These are phyloP conservation scores for Aspergillus calidoustus DNA, from an alignment of 2,329 filamentous ascomycete species.

Conservation along the genomic window DNA sequence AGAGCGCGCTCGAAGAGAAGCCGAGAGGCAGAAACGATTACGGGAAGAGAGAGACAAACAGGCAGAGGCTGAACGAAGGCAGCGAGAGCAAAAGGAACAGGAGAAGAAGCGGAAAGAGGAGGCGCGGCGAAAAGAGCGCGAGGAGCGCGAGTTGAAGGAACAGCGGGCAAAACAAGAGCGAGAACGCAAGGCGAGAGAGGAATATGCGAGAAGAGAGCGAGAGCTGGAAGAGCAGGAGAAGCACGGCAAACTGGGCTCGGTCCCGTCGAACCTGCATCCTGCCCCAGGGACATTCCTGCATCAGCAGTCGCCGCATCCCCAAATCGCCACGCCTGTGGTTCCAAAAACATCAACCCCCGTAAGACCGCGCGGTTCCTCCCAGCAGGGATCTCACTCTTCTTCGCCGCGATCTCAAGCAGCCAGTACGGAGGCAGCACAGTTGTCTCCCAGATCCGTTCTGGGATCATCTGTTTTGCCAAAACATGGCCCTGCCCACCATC, in stretches of 20 bases:
- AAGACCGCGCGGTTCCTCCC: slow-evolving; percentile 75
- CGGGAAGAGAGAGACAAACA: slow-evolving; percentile 87
- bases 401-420: slow-evolving; percentile 62
- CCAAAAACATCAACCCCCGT: slow-evolving; percentile 82
- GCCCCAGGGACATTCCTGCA: slow-evolving; percentile 55
- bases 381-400: slow-evolving; percentile 72
- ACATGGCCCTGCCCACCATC: slow-evolving; percentile 60
- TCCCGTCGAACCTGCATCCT: slow-evolving; percentile 58
- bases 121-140: slow-evolving; percentile 76
- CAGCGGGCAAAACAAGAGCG: slow-evolving; percentile 67
- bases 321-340: slow-evolving; percentile 77
- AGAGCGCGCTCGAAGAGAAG: slow-evolving; percentile 81
- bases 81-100: slow-evolving; percentile 75
- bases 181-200: slow-evolving; percentile 57
- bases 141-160: slow-evolving; percentile 65
- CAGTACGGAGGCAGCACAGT: slow-evolving; percentile 64
- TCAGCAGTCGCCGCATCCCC: slow-evolving; percentile 77
- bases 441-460: slow-evolving; percentile 65
- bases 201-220: slow-evolving; percentile 58
- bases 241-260: slow-evolving; percentile 61
- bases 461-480: slow-evolving; percentile 66
- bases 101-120: slow-evolving; percentile 78
- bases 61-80: slow-evolving; percentile 82
- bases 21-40: slow-evolving; percentile 76
- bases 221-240: slow-evolving; percentile 54